Evolutionary conservation across 257 asterid species (phyloP), one percentile per base, ranked within the genome.

Genomic region (Rauvolfia tetraphylla): DNA sequence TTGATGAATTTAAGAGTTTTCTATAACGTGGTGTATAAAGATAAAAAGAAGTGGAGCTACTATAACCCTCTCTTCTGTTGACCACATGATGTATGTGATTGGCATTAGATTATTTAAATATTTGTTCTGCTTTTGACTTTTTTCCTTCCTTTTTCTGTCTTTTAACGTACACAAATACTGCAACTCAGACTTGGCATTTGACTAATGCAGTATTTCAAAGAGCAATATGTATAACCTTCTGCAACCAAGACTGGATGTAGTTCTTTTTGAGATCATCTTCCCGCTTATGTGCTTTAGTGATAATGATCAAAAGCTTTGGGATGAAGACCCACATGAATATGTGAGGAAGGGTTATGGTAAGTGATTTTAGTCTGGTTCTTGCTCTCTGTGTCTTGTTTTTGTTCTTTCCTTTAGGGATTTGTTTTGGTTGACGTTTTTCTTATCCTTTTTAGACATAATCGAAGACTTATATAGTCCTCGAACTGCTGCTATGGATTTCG

Each of bases 401-500:
- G 22, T 49, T 42, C 56, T 27, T 58, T 36, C 57, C 27, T n/a
- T 54, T 34, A 31, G 54, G 71, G 75, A 74, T 72, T 22, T 69
- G 69, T 59, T 73, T 68, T 23, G 54, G 70, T 74, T 29, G 56
- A 68, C 46, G 39, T 68, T 69, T 72, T 29, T 65, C 48, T 39
- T 77, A 57, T 48, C 39, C 72, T 82, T 78, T 63, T 81, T 87
- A 95, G 99, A 95, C 80, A 93, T 95, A 80, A 93, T 93, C 75
- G 99, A 95, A 89, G 99, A 95, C 79, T 86, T 95, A 76, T 95
- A 95, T 82, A 93, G 98, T 82, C 98, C 99, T 75, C 86, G 97
- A 87, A 93, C 99, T 78, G 98, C 98, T 57, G 98, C 99, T 62
- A 93, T 95, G 98, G 99, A 95, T 89, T 95, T 93, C 80, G 99